Percentiles rank a stretch among this genome's conserved stretches.
These are phyloP conservation scores for Syncephalastrum contaminatum DNA, from an alignment of 371 early-diverging fungal species.

Conservation along the genomic window DNA sequence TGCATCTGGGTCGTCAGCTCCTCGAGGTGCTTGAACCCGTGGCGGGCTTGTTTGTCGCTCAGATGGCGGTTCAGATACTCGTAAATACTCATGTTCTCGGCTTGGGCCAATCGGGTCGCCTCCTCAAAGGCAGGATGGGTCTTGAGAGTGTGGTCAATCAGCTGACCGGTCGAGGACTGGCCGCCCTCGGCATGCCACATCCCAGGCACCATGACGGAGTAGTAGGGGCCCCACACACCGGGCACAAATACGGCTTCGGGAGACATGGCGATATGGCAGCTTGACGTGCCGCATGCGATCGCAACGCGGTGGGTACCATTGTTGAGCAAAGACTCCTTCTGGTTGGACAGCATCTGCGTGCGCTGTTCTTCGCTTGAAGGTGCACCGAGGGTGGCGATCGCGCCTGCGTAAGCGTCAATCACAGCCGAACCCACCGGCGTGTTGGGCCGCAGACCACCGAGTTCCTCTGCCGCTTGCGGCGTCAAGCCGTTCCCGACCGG, in stretches of 20 bases:
- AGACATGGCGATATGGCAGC: slow-evolving; percentile 70
- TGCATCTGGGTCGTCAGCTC: slow-evolving; percentile 57
- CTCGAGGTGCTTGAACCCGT: slow-evolving; percentile 27
- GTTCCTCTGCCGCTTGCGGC: slow-evolving; percentile 51
- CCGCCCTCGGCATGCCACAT: slow-evolving; percentile 74
- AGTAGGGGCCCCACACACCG: slow-evolving; percentile 67
- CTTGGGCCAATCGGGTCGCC: slow-evolving; percentile 22
- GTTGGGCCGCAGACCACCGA: slow-evolving; percentile 54
- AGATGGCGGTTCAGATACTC: slow-evolving; percentile 50
- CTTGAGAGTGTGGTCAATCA: slow-evolving; percentile 62
- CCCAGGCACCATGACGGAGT: slow-evolving; percentile 60
- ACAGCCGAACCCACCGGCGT: slow-evolving; percentile 67
- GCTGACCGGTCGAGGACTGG: slow-evolving; percentile 70
- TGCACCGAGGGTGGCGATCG: slow-evolving; percentile 57
- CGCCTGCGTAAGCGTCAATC: slow-evolving; percentile 80
- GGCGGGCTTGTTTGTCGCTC: slow-evolving; percentile 23
- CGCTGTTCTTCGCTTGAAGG: slow-evolving; percentile 24
- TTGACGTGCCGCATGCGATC: slow-evolving; percentile 71
- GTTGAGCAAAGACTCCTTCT: slow-evolving; percentile 12
- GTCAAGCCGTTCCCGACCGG: slow-evolving; percentile 53
- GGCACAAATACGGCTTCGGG: slow-evolving; percentile 57
- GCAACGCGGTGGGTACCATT: slow-evolving; percentile 60
- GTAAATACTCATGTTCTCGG: slow-evolving; percentile 39
- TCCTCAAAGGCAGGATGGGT: slow-evolving; percentile 56
- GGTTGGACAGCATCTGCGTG: slow-evolving; percentile 11